phyloP scores from a whole-genome alignment of 306 rosid genomes.

The Ormosia emarginata region DNA sequence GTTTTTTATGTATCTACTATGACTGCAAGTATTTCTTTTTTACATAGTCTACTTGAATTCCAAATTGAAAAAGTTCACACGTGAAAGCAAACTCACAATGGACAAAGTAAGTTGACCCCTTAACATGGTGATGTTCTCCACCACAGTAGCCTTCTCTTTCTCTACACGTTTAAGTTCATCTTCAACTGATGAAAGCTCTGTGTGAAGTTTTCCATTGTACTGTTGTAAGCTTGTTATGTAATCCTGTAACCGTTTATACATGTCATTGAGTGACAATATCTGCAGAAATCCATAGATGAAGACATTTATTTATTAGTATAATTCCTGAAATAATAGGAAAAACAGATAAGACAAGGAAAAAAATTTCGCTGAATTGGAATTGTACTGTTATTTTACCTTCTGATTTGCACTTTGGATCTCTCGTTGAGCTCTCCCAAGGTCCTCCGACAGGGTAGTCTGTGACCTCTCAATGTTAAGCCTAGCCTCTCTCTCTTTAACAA shows the following conservation, averaged over 20 bases:
- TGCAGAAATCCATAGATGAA: constrained; percentile 35
- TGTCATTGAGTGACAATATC: constrained; percentile 90
- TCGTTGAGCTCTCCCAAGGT: constrained; percentile 79
- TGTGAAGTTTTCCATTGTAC: constrained; percentile 93
- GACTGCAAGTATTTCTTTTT: not conserved
- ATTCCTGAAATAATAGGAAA: not conserved
- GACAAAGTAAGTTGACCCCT: constrained; percentile 80
- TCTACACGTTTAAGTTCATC: constrained; percentile 86
- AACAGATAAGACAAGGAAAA: too few species aligned
- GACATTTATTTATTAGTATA: not conserved
- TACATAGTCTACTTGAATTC: not conserved
- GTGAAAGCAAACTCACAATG: constrained; percentile 54
- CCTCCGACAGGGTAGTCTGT: constrained; percentile 65
- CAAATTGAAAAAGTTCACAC: constrained; percentile 1
- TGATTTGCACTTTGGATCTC: constrained; percentile 92
- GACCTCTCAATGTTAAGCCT: constrained; percentile 80
- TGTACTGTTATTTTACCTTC: constrained; percentile 53
- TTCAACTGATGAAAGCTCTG: constrained; percentile 85
- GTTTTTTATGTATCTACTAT: not conserved
- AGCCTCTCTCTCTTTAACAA: constrained; percentile 70
- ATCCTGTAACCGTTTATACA: constrained; percentile 94
- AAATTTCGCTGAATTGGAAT: not conserved
- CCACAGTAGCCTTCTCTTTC: constrained; percentile 72
- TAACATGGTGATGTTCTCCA: constrained; percentile 66
- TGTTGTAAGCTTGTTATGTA: constrained; percentile 94